Conservation (phyloP, 163 green algal genomes). For the Scenedesmus sp. region DNA sequence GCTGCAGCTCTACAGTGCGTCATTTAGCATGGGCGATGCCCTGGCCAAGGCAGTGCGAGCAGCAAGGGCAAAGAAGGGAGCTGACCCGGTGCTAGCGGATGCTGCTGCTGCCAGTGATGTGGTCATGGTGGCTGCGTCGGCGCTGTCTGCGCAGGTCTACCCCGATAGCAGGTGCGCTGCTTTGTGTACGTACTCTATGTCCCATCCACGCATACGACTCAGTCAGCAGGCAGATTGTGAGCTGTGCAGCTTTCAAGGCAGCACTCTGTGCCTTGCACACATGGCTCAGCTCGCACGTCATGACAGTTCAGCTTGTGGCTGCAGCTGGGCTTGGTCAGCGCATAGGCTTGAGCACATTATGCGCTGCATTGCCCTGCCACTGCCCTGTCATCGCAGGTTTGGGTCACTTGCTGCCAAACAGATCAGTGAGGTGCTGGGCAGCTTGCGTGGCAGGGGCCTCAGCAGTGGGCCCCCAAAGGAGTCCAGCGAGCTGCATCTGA, state of each 20-base stretch:
- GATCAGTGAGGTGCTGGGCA: slow-evolving; percentile 24
- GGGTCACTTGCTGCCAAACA: slow-evolving; percentile 43
- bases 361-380: not conserved
- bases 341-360: too few species aligned
- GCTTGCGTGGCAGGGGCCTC: slow-evolving; percentile 21
- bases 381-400: slow-evolving; percentile 6
- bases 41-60: not conserved
- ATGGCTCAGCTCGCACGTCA: too few species aligned
- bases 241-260: too few species aligned
- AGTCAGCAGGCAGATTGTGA: too few species aligned
- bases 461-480: too few species aligned
- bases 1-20: slow-evolving; percentile 64
- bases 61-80: not conserved
- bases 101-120: slow-evolving; percentile 17
- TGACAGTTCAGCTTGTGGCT: too few species aligned
- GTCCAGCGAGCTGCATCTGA: too few species aligned
- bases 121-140: slow-evolving; percentile 50
- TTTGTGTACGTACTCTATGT: not conserved
- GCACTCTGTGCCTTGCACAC: too few species aligned
- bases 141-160: slow-evolving; percentile 48
- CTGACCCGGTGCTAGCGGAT: not conserved
- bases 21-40: slow-evolving; percentile 17
- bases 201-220: too few species aligned
- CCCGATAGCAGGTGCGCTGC: slow-evolving; percentile 28
- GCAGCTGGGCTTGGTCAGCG: too few species aligned